Base-by-base conservation (phyloP, 1,284 basidiomycete species). In the Hemileia vastatrix region DNA sequence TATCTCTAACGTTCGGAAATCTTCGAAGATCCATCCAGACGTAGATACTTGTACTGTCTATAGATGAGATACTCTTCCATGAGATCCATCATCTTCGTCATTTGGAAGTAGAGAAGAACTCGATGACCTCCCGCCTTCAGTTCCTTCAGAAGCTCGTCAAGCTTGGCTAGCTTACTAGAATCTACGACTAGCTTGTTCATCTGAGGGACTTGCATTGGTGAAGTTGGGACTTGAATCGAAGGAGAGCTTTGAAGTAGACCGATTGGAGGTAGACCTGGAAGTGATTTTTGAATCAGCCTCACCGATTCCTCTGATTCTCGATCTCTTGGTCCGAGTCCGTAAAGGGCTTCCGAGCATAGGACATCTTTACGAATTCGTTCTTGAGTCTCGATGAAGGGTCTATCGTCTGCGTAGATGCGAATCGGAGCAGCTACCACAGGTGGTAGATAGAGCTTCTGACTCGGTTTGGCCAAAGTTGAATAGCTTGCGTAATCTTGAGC, bases 181-280 rank as follows among this genome's bases (percentile, higher is more conserved):
- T 76, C 74, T 13, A 73, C 70, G 55, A 76, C 75, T 6, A 76
- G 70, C 66, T 75, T 74, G 69, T 76, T 70, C 73, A 76, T 76
- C 63, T 71, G 71, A 27, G 74, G 74, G 32, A 76, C 70, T 60
- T 72, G 72, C 72, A 76, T 75, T 27, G 67, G 68, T 54, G 69
- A 67, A 57, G 67, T 65, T 24, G 73, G 73, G 54, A 76, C 65
- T 65, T 73, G 72, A 58, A 70, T 67, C 36, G 66, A 63, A 24
- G 68, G 64, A 48, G 73, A 73, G n/a, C 63, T 51, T 44, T 64
- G 56, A 21, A 73, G 61, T 18, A 74, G 56, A 44, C 73, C 73
- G 21, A 61, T 65, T 2, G 73, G 70, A 31, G 73, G 73, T 32
- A 75, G 67, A 9, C 65, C 67, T 4, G 73, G 72, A 47, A 74